Evolutionary conservation across 805 yeast species (phyloP), one percentile per base, ranked within the genome.

Genomic region (Pichia rugopelliculosa): DNA sequence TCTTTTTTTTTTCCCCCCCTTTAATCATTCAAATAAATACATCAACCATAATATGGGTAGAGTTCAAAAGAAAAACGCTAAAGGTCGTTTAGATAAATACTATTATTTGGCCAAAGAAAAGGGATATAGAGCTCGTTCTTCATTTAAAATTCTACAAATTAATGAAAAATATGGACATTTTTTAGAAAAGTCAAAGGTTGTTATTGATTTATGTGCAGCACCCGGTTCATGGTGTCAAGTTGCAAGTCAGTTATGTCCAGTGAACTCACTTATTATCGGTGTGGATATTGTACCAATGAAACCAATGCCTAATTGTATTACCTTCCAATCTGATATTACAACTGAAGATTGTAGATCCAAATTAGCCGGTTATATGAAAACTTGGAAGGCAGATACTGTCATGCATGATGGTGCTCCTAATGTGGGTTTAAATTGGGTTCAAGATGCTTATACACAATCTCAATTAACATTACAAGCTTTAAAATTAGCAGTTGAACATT

Each of bases 201-300:
- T 93, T 39, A 87, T 93, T 45, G 99, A 93, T 76, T 74, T 93
- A 58, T 93, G 99, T 82, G 98, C 98, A 46, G 99, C 99, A 11
- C 98, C 98, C 38, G 99, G 99, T 48, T 88, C 97, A 4, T 93
- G 99, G 99, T 93, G 99, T 76, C 99, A 93, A 71, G 98, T 93
- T 39, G 99, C 99, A 0, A 81, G 96, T 1, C 86, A 89, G 52
- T 68, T 88, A 46, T 89, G 98, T 69, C 98, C 99, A 2, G 74
- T 89, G 1, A 88, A 89, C 66, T 87, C 97, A 0, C 75, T 93
- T 56, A 93, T 93, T 60, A 88, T 93, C 46, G 99, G 99, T 67
- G 99, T 93, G n/a, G 99, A 93, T 77, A 84, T 93, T 59, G 98
- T 90, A 30, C 97, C 97, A 17, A 93, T 93, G 72, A 91, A 88